phyloP scores from a whole-genome alignment of 345 rosid species.

The Triadica sebifera region DNA sequence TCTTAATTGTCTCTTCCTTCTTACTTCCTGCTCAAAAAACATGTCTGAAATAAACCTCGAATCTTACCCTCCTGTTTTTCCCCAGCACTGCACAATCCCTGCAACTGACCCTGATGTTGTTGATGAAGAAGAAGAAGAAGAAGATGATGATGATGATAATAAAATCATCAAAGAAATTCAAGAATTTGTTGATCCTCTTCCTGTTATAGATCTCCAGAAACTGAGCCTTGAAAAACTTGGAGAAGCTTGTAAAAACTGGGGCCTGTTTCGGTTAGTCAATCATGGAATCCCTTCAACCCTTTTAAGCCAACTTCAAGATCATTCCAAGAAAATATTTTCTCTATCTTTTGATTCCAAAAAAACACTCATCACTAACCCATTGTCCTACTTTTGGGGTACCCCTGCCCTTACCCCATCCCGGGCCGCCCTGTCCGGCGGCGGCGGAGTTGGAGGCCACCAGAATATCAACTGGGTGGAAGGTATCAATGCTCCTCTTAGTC shows the following conservation, averaged over 20 bases:
- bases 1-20: background rate
- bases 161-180: background rate
- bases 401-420: slow-evolving; percentile 65
- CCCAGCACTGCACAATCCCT: background rate
- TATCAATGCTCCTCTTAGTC: slow-evolving; percentile 49
- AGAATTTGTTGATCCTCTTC: slow-evolving; percentile 29
- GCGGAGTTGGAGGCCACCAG: slow-evolving; percentile 15
- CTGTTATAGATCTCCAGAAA: slow-evolving; percentile 48
- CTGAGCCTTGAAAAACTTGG: slow-evolving; percentile 39
- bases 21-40: background rate
- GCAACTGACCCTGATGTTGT: too few species aligned
- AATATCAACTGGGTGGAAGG: slow-evolving; percentile 66
- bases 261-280: slow-evolving; percentile 59
- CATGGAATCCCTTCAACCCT: slow-evolving; percentile 56
- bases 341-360: slow-evolving; percentile 52
- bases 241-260: slow-evolving; percentile 65
- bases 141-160: slow-evolving; percentile 9
- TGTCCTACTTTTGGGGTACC: slow-evolving; percentile 82
- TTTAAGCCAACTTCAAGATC: slow-evolving; percentile 37
- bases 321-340: slow-evolving; percentile 39
- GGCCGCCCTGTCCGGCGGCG: slow-evolving; percentile 37
- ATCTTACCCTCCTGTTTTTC: slow-evolving; percentile 52
- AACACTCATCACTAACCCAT: slow-evolving; percentile 26
- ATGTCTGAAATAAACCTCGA: slow-evolving; percentile 28
- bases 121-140: too few species aligned